phyloP scores from a whole-genome alignment of 2,329 filamentous ascomycete species.

The Aspergillus sojae region DNA sequence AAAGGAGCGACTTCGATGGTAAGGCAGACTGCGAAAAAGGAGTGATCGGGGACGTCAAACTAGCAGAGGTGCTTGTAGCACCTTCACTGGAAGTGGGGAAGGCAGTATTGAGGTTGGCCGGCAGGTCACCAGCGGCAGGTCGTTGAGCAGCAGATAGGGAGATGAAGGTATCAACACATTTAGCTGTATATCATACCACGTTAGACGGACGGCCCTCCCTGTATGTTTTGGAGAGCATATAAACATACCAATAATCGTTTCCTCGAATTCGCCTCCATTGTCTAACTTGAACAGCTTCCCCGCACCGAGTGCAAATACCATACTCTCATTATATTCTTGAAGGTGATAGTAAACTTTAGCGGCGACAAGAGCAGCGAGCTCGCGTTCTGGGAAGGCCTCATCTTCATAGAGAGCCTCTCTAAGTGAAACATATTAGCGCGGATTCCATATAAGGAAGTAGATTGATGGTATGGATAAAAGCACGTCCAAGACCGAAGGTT shows the following conservation, averaged over 20 bases:
- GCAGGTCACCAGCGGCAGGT: constrained; percentile 53
- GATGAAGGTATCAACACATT: constrained; percentile 98
- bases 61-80: constrained; percentile 64
- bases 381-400: constrained; percentile 88
- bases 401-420: constrained; percentile 98
- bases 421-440: constrained; percentile 10
- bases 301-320: constrained; percentile 94
- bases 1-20: constrained; percentile 93
- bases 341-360: constrained; percentile 99
- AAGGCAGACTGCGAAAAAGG: constrained; percentile 93
- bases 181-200: constrained; percentile 54
- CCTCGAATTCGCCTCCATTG: constrained; percentile 89
- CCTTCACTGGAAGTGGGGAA: constrained; percentile 71
- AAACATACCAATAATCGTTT: constrained; percentile 84
- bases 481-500: background rate
- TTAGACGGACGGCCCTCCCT: constrained; percentile 9
- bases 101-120: constrained; percentile 76
- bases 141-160: constrained; percentile 67
- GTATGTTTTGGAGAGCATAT: background rate
- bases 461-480: constrained; percentile 7
- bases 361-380: constrained; percentile 89
- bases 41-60: constrained; percentile 82
- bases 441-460: constrained; percentile 14
- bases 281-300: constrained; percentile 95
- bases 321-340: constrained; percentile 98